Base-by-base conservation (phyloP, 2,329 filamentous ascomycete genomes). In the Plectosphaerella cucumerina region DNA sequence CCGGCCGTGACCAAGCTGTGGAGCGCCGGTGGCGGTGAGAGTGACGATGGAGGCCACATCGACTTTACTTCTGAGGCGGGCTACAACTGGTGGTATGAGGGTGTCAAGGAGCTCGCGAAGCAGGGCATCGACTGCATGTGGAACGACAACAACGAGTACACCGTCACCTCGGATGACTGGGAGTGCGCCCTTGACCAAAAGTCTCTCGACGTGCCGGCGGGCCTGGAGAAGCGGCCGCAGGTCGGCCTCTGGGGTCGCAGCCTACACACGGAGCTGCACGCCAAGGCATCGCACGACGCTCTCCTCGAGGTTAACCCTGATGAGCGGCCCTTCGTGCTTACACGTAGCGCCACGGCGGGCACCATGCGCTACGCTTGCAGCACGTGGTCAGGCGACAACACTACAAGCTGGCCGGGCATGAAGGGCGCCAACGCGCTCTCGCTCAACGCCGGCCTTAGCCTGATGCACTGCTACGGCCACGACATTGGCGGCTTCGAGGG, bases 61-160 rank as follows among this genome's bases (percentile, higher is more conserved):
- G 87, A 90, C 63, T 90, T 90, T 58, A 87, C 86, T 0, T 87
- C 84, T 0, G 71, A 78, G 20, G 76, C 77, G 0, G 86, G 83
- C 0, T 89, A 82, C 60, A 70, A 82, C 15, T 90, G 85, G 83
- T 90, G 87, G 87, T 86, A 81, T 53, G 72, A 87, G 1, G 86
- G 86, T 2, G 80, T 87, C 9, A 76, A 79, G 52, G 76, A 75
- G 47, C 72, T 90, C 2, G 81, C 81, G 50, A 69, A 78, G 22
- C 68, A 81, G 9, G 86, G 86, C 1, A 85, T 90, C 50, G 85
- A 89, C 57, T 85, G 78, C 45, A 88, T 89, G 69, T 90, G 87
- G 86, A 90, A 90, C 57, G 86, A 90, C 62, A 90, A 90, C 66
- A 90, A 89, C 57, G 86, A 90, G 64, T 90, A 89, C 63, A 84